Evolutionary conservation across 2,329 filamentous ascomycete genomes (phyloP).

Genomic region (Xylariales sp.): DNA sequence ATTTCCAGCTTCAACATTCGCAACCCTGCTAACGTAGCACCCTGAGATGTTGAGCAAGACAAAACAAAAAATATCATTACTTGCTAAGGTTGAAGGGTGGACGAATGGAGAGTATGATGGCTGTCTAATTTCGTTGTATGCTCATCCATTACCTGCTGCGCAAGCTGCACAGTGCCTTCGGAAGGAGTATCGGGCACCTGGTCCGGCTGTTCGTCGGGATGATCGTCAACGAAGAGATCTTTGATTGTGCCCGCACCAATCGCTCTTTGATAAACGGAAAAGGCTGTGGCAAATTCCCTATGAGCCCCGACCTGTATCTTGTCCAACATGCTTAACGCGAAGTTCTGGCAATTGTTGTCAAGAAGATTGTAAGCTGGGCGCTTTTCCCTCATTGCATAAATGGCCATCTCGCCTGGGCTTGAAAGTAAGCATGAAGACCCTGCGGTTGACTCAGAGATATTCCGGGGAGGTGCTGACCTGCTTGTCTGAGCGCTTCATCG

Average conservation of each 20-base stretch:
- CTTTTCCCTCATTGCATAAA: constrained; percentile 44
- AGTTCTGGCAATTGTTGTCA: constrained; percentile 57
- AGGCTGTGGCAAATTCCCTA: constrained; percentile 48
- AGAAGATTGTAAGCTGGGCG: constrained; percentile 53
- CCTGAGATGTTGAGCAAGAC: too few species aligned
- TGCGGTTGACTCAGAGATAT: background rate
- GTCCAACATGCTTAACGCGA: constrained; percentile 47
- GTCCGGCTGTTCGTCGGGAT: constrained; percentile 26
- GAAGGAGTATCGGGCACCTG: constrained; percentile 16
- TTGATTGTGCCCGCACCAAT: constrained; percentile 44
- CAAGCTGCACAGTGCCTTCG: constrained; percentile 40
- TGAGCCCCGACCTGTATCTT: constrained; percentile 47
- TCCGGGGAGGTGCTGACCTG: constrained; percentile 38
- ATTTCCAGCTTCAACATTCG: too few species aligned
- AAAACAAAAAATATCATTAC: too few species aligned
- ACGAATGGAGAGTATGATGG: constrained; percentile 21
- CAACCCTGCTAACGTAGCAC: too few species aligned
- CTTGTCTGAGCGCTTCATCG: constrained; percentile 46
- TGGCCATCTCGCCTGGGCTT: constrained; percentile 43
- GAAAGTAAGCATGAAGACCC: constrained; percentile 1
- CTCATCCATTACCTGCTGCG: constrained; percentile 49
- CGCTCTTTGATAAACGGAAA: constrained; percentile 47
- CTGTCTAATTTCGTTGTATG: constrained; percentile 47
- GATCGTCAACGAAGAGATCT: constrained; percentile 41
- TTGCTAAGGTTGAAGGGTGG: too few species aligned